These are phyloP conservation scores for Exophiala sp. DNA, from an alignment of 2,329 filamentous ascomycete genomes.

Conservation along the genomic window DNA sequence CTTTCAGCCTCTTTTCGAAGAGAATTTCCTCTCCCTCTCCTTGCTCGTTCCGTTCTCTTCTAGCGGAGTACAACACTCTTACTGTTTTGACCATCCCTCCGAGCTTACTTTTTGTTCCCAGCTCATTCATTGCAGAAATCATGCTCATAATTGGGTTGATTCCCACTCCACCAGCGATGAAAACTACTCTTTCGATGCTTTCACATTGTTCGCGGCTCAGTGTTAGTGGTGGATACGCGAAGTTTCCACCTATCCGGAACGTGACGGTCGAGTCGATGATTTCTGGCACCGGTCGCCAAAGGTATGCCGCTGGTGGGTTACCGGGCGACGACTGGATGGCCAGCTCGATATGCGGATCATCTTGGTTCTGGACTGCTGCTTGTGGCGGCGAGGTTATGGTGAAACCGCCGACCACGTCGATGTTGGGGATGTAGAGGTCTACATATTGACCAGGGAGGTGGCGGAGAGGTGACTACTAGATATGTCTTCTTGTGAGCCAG, in stretches of 20 bases:
- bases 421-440: slow-evolving; percentile 70
- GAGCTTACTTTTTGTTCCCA: slow-evolving; percentile 9
- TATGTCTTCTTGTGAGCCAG: slow-evolving; percentile 14
- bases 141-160: slow-evolving; percentile 55
- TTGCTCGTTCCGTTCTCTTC: slow-evolving; percentile 21
- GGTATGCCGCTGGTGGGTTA: slow-evolving; percentile 72
- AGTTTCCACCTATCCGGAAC: slow-evolving; percentile 75
- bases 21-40: slow-evolving; percentile 40
- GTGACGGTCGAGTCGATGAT: slow-evolving; percentile 57
- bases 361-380: slow-evolving; percentile 35
- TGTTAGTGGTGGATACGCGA: slow-evolving; percentile 67
- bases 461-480: slow-evolving; percentile 41
- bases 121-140: slow-evolving; percentile 25
- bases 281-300: slow-evolving; percentile 59
- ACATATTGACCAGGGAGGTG: slow-evolving; percentile 87
- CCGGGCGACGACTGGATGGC: slow-evolving; percentile 69
- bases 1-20: slow-evolving; percentile 50
- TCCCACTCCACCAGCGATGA: slow-evolving; percentile 78
- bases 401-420: slow-evolving; percentile 75
- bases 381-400: slow-evolving; percentile 74
- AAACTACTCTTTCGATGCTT: slow-evolving; percentile 59
- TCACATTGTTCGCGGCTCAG: slow-evolving; percentile 37
- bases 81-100: slow-evolving; percentile 18
- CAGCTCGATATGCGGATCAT: slow-evolving; percentile 64
- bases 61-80: slow-evolving; percentile 25